Conservation (phyloP, 2,329 filamentous ascomycete genomes). For the Fusarium miscanthi region DNA sequence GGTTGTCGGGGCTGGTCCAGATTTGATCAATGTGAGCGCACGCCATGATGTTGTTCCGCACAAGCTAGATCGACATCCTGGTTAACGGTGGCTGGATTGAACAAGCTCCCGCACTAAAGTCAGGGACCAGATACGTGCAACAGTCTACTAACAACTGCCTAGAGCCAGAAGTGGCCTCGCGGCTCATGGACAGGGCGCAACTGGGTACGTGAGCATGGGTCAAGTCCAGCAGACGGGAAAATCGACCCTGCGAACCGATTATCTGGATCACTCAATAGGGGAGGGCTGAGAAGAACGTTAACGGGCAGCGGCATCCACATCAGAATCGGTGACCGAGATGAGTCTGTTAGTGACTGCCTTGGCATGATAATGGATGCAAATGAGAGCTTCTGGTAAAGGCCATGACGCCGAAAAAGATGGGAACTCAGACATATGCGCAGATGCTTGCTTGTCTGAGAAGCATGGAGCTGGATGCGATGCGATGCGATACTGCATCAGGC, state of each 20-base stretch:
- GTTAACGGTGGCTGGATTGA: slow-evolving; percentile 39
- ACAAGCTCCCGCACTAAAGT: slow-evolving; percentile 34
- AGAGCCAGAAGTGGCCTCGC: slow-evolving; percentile 24
- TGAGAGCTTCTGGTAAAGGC: slow-evolving; percentile 33
- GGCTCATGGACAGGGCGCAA: slow-evolving; percentile 28
- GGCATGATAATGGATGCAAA: slow-evolving; percentile 24
- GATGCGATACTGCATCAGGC: slow-evolving; percentile 25
- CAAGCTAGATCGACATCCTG: slow-evolving; percentile 37
- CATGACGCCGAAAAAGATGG: slow-evolving; percentile 30
- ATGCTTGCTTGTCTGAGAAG: slow-evolving; percentile 21
- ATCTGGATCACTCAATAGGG: slow-evolving; percentile 40
- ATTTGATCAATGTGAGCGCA: slow-evolving; percentile 41
- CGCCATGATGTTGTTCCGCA: slow-evolving; percentile 38
- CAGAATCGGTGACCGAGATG: slow-evolving; percentile 41
- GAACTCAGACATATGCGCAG: slow-evolving; percentile 18
- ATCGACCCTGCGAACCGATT: slow-evolving; percentile 38
- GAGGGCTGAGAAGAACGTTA: slow-evolving; percentile 33
- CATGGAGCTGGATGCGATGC: slow-evolving; percentile 8
- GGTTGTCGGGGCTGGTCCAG: slow-evolving; percentile 38
- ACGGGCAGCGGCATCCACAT: slow-evolving; percentile 20
- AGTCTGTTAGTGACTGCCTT: slow-evolving; percentile 32
- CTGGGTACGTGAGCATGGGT: slow-evolving; percentile 28
- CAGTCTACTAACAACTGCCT: slow-evolving; percentile 19
- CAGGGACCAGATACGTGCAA: slow-evolving; percentile 22
- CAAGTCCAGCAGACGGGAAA: slow-evolving; percentile 32